Conservation (phyloP, 805 yeast genomes). For the Priceomyces haplophilus region DNA sequence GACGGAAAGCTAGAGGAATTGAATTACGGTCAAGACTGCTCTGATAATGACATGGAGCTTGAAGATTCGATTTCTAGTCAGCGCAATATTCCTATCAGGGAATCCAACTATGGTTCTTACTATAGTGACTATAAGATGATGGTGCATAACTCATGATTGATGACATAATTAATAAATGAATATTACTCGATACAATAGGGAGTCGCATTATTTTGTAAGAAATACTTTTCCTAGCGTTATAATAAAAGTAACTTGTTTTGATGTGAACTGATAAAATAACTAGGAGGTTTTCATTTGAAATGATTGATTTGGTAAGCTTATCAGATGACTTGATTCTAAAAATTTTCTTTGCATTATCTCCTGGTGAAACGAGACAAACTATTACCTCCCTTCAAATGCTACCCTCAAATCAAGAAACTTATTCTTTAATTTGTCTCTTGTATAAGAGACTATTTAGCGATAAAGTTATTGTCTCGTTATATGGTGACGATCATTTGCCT, state of each 20-base stretch:
- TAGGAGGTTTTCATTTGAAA: background rate
- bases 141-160: background rate
- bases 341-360: conserved; percentile 13
- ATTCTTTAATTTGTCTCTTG: conserved; percentile 8
- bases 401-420: background rate
- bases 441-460: conserved; percentile 21
- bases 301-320: conserved; percentile 6
- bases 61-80: background rate
- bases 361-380: conserved; percentile 12
- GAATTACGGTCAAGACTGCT: conserved; percentile 3
- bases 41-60: conserved; percentile 8
- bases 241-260: too few relatives aligned
- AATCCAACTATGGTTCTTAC: conserved; percentile 19
- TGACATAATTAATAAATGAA: background rate
- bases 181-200: background rate
- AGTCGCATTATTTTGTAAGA: background rate
- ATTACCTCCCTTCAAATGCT: conserved; percentile 2
- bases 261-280: too few relatives aligned
- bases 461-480: conserved; percentile 11
- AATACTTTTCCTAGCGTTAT: too few relatives aligned
- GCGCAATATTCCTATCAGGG: conserved; percentile 1
- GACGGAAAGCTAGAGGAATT: background rate
- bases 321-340: conserved; percentile 19
- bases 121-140: conserved; percentile 10
- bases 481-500: background rate